These are phyloP conservation scores for Ophiognomonia clavigignenti-juglandacearum DNA, from an alignment of 2,329 filamentous ascomycete genomes.

Conservation along the genomic window DNA sequence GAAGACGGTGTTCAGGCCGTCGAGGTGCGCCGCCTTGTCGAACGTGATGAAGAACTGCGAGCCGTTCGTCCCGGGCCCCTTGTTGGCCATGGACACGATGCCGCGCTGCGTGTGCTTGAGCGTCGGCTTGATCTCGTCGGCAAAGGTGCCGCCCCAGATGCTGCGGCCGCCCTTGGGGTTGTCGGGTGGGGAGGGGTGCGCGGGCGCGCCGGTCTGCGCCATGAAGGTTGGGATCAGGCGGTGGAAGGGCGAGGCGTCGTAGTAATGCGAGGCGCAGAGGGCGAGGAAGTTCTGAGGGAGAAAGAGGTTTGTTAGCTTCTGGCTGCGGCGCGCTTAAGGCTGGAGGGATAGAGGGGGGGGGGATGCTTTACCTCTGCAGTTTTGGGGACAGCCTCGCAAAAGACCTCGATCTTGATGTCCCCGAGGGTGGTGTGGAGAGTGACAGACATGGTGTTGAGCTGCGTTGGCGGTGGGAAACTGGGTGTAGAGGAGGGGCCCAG, in stretches of 20 bases:
- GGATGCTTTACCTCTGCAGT: constrained; percentile 65
- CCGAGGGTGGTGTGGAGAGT: constrained; percentile 83
- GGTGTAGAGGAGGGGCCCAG: not conserved
- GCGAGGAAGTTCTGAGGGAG: constrained; percentile 74
- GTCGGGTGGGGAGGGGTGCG: constrained; percentile 43
- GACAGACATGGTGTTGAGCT: constrained; percentile 45
- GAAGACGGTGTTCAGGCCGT: constrained; percentile 81
- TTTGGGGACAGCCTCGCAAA: constrained; percentile 91
- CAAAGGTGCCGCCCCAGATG: constrained; percentile 70
- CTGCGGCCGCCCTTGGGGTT: constrained; percentile 66
- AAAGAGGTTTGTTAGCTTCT: too few species aligned
- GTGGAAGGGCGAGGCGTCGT: constrained; percentile 72
- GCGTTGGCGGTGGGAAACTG: not conserved
- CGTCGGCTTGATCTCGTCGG: constrained; percentile 73
- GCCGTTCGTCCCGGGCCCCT: constrained; percentile 67
- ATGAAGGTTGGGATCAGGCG: constrained; percentile 79
- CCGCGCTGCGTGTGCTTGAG: constrained; percentile 65
- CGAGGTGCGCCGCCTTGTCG: constrained; percentile 72
- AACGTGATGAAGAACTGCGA: constrained; percentile 81
- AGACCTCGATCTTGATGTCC: constrained; percentile 91
- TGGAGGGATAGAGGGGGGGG: too few species aligned
- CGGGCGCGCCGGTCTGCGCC: constrained; percentile 67
- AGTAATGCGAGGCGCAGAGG: constrained; percentile 75
- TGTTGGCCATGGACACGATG: constrained; percentile 74
- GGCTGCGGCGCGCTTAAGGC: too few species aligned